Conservation (phyloP, 2,329 filamentous ascomycete genomes). For the Pyrenophora tritici-repentis region DNA sequence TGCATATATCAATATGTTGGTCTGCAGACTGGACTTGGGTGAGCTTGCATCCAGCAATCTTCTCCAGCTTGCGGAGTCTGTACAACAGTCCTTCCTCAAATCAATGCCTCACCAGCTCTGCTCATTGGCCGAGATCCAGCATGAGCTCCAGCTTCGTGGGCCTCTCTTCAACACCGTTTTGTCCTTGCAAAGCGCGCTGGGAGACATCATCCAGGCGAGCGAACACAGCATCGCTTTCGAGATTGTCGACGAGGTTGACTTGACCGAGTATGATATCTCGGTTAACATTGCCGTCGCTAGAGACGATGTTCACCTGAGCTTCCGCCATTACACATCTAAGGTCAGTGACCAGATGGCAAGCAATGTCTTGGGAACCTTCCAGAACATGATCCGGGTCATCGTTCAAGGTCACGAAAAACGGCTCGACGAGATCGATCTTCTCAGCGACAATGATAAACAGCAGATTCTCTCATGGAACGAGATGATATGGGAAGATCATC, state of each 20-base stretch:
- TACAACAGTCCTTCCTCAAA: conserved; percentile 2
- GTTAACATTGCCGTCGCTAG: not conserved
- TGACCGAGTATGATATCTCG: conserved; percentile 1
- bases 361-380: not conserved
- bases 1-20: conserved; percentile 48
- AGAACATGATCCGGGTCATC: conserved; percentile 1
- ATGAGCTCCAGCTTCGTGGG: not conserved
- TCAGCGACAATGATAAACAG: not conserved
- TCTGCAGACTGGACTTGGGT: conserved; percentile 27
- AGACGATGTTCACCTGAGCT: not conserved
- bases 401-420: not conserved
- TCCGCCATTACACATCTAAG: conserved; percentile 2
- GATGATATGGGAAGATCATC: not conserved
- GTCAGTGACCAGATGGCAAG: not conserved
- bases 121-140: not conserved
- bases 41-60: not conserved
- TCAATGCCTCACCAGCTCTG: conserved; percentile 1
- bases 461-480: conserved; percentile 1
- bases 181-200: not conserved
- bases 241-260: conserved; percentile 1
- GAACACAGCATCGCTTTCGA: not conserved
- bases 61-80: not conserved
- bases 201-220: not conserved
- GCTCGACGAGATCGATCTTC: not conserved
- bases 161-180: not conserved